A percentile compares a stretch with the other conserved stretches of the same genome.
Conservation (phyloP, 345 rosid genomes). For the Trapa bicornis region DNA sequence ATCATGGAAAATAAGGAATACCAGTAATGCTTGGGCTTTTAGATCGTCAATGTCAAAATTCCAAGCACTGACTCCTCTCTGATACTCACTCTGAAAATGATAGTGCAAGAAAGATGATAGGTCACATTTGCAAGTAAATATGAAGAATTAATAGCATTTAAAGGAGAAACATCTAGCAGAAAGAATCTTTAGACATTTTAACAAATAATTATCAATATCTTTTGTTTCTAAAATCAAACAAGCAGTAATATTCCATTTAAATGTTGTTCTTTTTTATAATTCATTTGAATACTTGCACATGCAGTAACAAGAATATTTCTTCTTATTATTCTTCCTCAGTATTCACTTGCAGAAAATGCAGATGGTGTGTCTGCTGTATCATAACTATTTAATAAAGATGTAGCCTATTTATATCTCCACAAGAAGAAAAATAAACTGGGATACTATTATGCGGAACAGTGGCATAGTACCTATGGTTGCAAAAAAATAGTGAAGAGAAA, state of each 20-base stretch:
- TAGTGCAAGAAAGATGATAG: neutral
- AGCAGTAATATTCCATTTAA: neutral
- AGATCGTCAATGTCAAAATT: constrained; percentile 89
- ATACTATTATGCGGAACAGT: neutral
- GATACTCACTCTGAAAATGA: constrained; percentile 68
- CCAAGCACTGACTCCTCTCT: constrained; percentile 99
- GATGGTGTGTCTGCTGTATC: neutral
- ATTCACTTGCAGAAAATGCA: neutral
- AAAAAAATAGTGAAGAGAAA: neutral
- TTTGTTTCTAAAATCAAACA: neutral
- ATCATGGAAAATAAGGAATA: constrained; percentile 20
- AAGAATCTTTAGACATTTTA: neutral
- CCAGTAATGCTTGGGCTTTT: constrained; percentile 90
- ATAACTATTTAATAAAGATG: neutral
- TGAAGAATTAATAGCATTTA: neutral
- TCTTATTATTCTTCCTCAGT: neutral
- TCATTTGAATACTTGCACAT: neutral
- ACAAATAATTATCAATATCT: neutral
- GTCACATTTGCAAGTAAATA: neutral
- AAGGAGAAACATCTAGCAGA: neutral
- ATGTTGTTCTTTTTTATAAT: neutral
- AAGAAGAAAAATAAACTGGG: neutral
- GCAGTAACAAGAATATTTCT: neutral
- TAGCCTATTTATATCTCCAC: neutral
- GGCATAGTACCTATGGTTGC: neutral